phyloP scores from a whole-genome alignment of 2,329 filamentous ascomycete genomes.

The Fusarium zealandicum region DNA sequence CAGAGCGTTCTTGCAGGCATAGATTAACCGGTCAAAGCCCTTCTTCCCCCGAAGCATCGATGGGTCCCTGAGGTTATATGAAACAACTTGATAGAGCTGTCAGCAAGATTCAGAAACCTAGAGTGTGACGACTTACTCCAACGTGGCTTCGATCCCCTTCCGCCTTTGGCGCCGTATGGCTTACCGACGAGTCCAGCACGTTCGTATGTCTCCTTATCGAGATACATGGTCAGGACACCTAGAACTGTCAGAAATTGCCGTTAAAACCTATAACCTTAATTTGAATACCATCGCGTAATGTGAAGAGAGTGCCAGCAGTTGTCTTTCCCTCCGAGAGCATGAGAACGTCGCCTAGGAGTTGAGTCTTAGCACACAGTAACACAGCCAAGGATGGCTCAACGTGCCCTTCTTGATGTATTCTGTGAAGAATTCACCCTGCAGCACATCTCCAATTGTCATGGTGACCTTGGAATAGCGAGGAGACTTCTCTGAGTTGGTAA shows the following conservation, averaged over 20 bases:
- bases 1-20: slow-evolving; percentile 81
- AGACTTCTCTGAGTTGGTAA: slow-evolving; percentile 50
- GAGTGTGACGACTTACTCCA: slow-evolving; percentile 65
- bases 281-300: slow-evolving; percentile 69
- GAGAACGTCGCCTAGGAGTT: slow-evolving; percentile 70
- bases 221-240: slow-evolving; percentile 77
- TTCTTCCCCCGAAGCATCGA: slow-evolving; percentile 86
- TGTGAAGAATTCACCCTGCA: slow-evolving; percentile 81
- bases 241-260: background rate
- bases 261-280: background rate
- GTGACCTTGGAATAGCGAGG: slow-evolving; percentile 71
- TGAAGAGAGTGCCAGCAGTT: slow-evolving; percentile 75
- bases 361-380: background rate
- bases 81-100: slow-evolving; percentile 65
- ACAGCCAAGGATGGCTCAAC: background rate
- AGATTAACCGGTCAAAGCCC: slow-evolving; percentile 78
- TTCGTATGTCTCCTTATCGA: slow-evolving; percentile 85
- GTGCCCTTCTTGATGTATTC: slow-evolving; percentile 81
- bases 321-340: slow-evolving; percentile 83
- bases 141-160: slow-evolving; percentile 68
- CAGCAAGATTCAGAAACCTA: slow-evolving; percentile 27
- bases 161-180: slow-evolving; percentile 65
- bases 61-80: slow-evolving; percentile 74
- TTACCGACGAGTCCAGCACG: slow-evolving; percentile 80
- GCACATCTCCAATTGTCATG: slow-evolving; percentile 74